Conservation (phyloP, 2,329 filamentous ascomycete genomes). For the Penicillium polonicum region DNA sequence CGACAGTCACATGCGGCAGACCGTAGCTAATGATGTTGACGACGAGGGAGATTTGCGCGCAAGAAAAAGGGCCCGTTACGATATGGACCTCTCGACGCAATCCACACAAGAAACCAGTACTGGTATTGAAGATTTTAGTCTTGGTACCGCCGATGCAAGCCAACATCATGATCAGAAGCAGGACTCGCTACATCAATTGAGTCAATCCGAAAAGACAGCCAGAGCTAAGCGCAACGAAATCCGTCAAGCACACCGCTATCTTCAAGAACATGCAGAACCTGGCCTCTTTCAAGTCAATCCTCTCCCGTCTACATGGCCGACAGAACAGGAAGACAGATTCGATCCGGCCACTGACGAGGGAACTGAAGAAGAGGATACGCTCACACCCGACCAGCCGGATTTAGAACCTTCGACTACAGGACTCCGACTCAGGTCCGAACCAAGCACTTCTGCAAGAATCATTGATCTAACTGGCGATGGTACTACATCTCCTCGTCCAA, state of each 20-base stretch:
- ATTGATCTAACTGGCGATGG: conserved; percentile 5
- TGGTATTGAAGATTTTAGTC: conserved; percentile 7
- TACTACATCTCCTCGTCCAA: not conserved
- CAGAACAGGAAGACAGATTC: conserved; percentile 11
- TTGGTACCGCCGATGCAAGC: not conserved
- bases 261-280: conserved; percentile 22
- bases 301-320: conserved; percentile 31
- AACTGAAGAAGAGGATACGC: not conserved
- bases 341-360: not conserved
- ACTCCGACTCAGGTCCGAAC: not conserved
- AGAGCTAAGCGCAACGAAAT: conserved; percentile 25
- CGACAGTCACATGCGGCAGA: conserved; percentile 59
- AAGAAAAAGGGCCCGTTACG: conserved; percentile 22
- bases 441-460: not conserved
- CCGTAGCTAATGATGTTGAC: conserved; percentile 22
- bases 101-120: conserved; percentile 22
- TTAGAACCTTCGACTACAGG: not conserved
- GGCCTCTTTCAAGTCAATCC: conserved; percentile 24
- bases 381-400: not conserved
- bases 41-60: conserved; percentile 17
- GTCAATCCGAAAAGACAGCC: conserved; percentile 6
- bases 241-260: conserved; percentile 27
- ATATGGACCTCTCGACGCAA: conserved; percentile 16
- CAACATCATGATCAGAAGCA: not conserved
- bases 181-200: not conserved